Base-by-base conservation (phyloP, 2,329 filamentous ascomycete genomes). In the Aspergillus fischeri region DNA sequence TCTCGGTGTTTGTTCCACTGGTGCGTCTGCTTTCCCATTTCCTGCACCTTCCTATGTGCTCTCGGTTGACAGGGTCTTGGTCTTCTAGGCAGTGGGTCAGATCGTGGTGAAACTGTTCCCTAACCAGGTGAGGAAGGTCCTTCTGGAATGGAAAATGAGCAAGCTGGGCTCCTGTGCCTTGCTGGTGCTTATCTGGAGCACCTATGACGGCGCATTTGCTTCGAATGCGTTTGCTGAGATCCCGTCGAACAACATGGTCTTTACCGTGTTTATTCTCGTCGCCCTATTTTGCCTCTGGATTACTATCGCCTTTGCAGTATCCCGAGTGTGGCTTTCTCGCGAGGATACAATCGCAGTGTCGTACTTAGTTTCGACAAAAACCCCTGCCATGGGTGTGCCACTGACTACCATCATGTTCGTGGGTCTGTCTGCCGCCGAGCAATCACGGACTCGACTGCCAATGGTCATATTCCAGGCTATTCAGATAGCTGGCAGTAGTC, bases 291-390 rank as follows among this genome's bases (percentile, higher is more conserved):
- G 81, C 25, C 62, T 87, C 49, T 86, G 85, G 75, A 82, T 84
- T 0, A 70, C 76, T 0, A 77, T 87, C 11, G 86, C 83, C 66
- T 83, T 85, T 65, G 75, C 70, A 44, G 71, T 82, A 0, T 77
- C 75, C 17, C 38, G n/a, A 42, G n/a, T 0, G 70, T 83, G 78
- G 70, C 77, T 87, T 69, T 73, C 78, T 1, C 80, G 78, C 55
- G 78, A 81, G 57, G 82, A 87, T 61, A 81, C 85, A 1, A 79
- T 88, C 50, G 84, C 86, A 0, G 81, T 87, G 20, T 87, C 85
- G 63, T 88, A 88, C 69, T 87, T 85, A 64, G 84, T 83, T 51
- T 85, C 86, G 0, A 86, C 85, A 17, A 89, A 89, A 71, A 87
- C 86, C 1, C 83, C 85, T 2, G 84, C 83, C 5, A 76, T 88